These are phyloP conservation scores for Rhizopogon vulgaris DNA, from an alignment of 768 basidiomycete genomes.

Conservation along the genomic window DNA sequence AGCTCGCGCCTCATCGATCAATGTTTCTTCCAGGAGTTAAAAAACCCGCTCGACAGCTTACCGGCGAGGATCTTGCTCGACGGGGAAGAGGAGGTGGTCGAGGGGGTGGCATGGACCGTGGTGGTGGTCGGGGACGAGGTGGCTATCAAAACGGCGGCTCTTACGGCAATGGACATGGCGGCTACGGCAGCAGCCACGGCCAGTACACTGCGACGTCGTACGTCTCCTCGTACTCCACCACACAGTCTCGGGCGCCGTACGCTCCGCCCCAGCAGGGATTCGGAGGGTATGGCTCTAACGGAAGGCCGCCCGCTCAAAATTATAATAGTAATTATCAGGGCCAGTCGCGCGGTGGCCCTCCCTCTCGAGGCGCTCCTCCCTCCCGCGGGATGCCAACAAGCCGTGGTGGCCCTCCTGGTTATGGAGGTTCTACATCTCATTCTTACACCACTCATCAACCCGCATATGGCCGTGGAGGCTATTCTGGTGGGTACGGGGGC, in stretches of 20 bases:
- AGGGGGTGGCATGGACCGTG: slow-evolving; percentile 33
- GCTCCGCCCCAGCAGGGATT: slow-evolving; percentile 19
- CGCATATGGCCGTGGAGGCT: slow-evolving; percentile 20
- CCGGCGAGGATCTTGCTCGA: slow-evolving; percentile 59
- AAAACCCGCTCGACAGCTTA: slow-evolving; percentile 54
- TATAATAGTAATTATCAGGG: slow-evolving; percentile 28
- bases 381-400: background rate
- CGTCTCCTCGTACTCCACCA: slow-evolving; percentile 13
- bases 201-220: slow-evolving; percentile 8
- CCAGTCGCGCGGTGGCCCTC: slow-evolving; percentile 17
- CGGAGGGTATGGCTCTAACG: slow-evolving; percentile 27
- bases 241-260: slow-evolving; percentile 10
- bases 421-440: slow-evolving; percentile 14
- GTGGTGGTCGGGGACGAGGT: slow-evolving; percentile 29
- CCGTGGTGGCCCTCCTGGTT: slow-evolving; percentile 14
- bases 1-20: slow-evolving; percentile 80
- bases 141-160: slow-evolving; percentile 12
- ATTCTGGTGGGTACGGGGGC: slow-evolving; percentile 12
- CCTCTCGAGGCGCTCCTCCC: slow-evolving; percentile 4
- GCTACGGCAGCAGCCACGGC: slow-evolving; percentile 13
- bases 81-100: slow-evolving; percentile 45
- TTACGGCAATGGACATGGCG: slow-evolving; percentile 12
- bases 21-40: slow-evolving; percentile 70
- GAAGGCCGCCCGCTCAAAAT: slow-evolving; percentile 20
- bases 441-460: slow-evolving; percentile 13